These are phyloP conservation scores for Yarrowia bubula DNA, from an alignment of 805 yeast species.

Conservation along the genomic window DNA sequence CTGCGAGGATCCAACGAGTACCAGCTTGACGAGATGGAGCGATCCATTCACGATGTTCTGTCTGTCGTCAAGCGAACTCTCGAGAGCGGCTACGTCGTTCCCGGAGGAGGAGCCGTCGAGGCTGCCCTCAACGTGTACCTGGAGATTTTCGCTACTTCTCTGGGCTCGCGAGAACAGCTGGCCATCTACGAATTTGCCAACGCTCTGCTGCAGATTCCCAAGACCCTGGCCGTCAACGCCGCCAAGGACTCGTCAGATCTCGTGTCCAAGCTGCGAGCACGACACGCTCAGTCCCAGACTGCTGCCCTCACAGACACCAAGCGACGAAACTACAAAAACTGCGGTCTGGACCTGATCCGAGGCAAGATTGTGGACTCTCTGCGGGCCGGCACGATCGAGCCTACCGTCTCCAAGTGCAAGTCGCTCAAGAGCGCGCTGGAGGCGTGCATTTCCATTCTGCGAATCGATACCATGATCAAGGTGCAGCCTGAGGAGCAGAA, in stretches of 20 bases:
- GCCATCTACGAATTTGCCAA: conserved; percentile 97
- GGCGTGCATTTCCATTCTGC: conserved; percentile 94
- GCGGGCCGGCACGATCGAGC: conserved; percentile 87
- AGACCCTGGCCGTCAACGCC: conserved; percentile 94
- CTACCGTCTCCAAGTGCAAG: conserved; percentile 88
- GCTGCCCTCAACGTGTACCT: conserved; percentile 90
- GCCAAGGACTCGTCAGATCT: conserved; percentile 96
- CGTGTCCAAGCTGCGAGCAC: conserved; percentile 91
- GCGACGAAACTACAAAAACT: conserved; percentile 80
- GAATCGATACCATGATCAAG: conserved; percentile 97
- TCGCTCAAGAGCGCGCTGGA: conserved; percentile 93
- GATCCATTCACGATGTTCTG: conserved; percentile 91
- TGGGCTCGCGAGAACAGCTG: conserved; percentile 94
- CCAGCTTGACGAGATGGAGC: conserved; percentile 96
- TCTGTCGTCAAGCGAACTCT: conserved; percentile 93
- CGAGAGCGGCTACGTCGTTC: conserved; percentile 91
- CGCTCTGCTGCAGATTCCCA: conserved; percentile 87
- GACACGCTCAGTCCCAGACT: conserved; percentile 91
- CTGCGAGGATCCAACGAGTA: conserved; percentile 93
- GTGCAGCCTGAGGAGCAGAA: conserved; percentile 75
- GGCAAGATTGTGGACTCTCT: conserved; percentile 91
- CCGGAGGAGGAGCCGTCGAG: conserved; percentile 99
- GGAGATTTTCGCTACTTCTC: conserved; percentile 96
- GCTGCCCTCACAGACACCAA: conserved; percentile 81
- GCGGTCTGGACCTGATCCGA: conserved; percentile 85